Percentiles rank a stretch among this genome's conserved stretches.
phyloP scores from a whole-genome alignment of 2,329 filamentous ascomycete genomes.

The Aureobasidium leucospermi region DNA sequence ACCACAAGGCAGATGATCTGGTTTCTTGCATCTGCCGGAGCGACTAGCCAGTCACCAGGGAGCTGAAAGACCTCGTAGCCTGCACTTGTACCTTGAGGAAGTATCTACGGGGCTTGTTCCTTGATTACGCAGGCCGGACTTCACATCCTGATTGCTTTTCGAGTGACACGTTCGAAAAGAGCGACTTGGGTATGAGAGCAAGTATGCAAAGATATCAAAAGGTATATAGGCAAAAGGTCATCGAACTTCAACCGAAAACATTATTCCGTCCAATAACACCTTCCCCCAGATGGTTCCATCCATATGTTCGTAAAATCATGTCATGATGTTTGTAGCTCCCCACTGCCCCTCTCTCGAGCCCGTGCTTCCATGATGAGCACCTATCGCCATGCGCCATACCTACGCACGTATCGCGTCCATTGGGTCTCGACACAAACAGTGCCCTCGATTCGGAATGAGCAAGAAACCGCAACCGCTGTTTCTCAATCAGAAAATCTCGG shows the following conservation, averaged over 20 bases:
- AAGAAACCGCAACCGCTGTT: neutral
- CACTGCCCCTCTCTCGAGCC: neutral
- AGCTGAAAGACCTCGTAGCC: neutral
- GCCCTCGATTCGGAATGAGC: neutral
- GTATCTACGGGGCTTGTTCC: neutral
- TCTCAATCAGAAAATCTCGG: neutral
- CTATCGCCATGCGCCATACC: neutral
- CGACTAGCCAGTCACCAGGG: neutral
- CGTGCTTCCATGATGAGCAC: neutral
- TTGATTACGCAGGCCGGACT: neutral
- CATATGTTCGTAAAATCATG: conserved; percentile 9
- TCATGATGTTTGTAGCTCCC: neutral
- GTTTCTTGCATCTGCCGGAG: too few species aligned
- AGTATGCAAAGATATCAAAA: neutral
- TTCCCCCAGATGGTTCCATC: neutral
- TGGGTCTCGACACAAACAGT: neutral
- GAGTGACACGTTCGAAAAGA: neutral
- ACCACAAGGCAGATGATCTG: neutral
- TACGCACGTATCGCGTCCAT: neutral
- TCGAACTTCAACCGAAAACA: neutral
- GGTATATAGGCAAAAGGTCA: neutral
- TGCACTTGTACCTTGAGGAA: neutral
- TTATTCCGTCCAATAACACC: neutral
- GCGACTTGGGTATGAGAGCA: neutral
- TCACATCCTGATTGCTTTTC: neutral